These are phyloP conservation scores for Pythium aphanidermatum DNA, from an alignment of 352 stramenopile genomes.

Conservation along the genomic window DNA sequence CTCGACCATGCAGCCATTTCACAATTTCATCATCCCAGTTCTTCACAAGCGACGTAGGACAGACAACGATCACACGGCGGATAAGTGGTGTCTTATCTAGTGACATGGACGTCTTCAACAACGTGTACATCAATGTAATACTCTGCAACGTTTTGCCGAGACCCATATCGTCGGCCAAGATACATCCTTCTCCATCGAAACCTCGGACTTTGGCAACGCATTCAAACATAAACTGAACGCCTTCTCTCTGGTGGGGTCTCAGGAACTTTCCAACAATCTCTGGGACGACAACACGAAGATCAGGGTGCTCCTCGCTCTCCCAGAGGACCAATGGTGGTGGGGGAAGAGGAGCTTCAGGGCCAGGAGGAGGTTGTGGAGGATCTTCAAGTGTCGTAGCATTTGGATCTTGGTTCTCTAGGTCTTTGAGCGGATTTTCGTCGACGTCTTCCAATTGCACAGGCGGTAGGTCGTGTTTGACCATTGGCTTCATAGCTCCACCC, in stretches of 20 bases:
- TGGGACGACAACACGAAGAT: slow-evolving; percentile 72
- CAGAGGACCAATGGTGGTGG: slow-evolving; percentile 76
- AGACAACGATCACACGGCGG: slow-evolving; percentile 73
- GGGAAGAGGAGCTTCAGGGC: slow-evolving; percentile 30
- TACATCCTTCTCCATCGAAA: slow-evolving; percentile 81
- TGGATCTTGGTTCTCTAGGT: slow-evolving; percentile 22
- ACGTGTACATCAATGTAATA: slow-evolving; percentile 83
- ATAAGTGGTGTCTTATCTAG: slow-evolving; percentile 47
- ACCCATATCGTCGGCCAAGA: slow-evolving; percentile 86
- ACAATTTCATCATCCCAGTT: slow-evolving; percentile 89
- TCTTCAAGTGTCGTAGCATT: slow-evolving; percentile 19
- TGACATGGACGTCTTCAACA: slow-evolving; percentile 67
- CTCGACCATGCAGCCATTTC: slow-evolving; percentile 79
- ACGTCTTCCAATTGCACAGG: slow-evolving; percentile 51
- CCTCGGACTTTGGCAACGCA: slow-evolving; percentile 80
- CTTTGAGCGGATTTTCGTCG: slow-evolving; percentile 32
- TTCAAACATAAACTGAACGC: slow-evolving; percentile 97
- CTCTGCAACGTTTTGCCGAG: slow-evolving; percentile 85
- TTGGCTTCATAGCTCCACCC: slow-evolving; percentile 34
- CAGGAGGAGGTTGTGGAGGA: slow-evolving; percentile 8
- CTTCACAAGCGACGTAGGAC: slow-evolving; percentile 82
- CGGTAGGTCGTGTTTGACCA: slow-evolving; percentile 59
- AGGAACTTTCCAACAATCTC: slow-evolving; percentile 93
- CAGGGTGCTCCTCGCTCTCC: slow-evolving; percentile 57
- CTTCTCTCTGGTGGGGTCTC: slow-evolving; percentile 94